Base-by-base conservation (phyloP, 2,329 filamentous ascomycete genomes). In the Chaetomiaceae sp. region DNA sequence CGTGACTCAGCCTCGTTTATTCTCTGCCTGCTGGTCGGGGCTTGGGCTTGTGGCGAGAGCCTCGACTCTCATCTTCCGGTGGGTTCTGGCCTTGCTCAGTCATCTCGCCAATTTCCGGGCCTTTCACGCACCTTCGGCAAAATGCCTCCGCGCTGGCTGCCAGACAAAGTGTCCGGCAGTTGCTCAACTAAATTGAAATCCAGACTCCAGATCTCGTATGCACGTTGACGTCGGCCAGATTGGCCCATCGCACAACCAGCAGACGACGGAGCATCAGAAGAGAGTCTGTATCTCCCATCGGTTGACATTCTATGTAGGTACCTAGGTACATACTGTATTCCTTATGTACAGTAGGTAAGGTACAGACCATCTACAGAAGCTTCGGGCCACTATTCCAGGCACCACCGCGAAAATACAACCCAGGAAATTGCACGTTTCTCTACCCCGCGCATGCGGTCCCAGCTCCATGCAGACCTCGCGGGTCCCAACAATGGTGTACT, bases 201-300 rank as follows among this genome's bases (percentile, higher is more conserved):
- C 13, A 46, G 41, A n/a, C 21, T n/a, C 8, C 8, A 38, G 29
- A 33, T 33, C 14, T n/a, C n/a, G n/a, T n/a, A 49, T 49, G 51
- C 45, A 54, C 16, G 40, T 48, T 45, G 41, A 36, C 46, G 36
- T 49, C 34, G 25, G 14, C 34, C 37, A 44, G 18, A 20, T 37
- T 16, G 27, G 27, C 14, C 11, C 8, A 16, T 43, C 32, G 27
- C 40, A 14, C 16, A 11, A 30, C 27, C 8, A 32, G 16, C 18
- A 1, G 30, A 37, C 21, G 30, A 46, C 2, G 13, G 37, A 9
- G 25, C 9, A 5, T 5, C 25, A 27, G 25, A 27, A n/a, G n/a
- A n/a, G n/a, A n/a, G n/a, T n/a, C n/a, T n/a, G n/a, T n/a, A n/a
- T n/a, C n/a, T n/a, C n/a, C n/a, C n/a, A n/a, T n/a, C n/a, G n/a